Evolutionary conservation across 2,329 filamentous ascomycete genomes (phyloP).

Genomic region (Phialophora expanda): DNA sequence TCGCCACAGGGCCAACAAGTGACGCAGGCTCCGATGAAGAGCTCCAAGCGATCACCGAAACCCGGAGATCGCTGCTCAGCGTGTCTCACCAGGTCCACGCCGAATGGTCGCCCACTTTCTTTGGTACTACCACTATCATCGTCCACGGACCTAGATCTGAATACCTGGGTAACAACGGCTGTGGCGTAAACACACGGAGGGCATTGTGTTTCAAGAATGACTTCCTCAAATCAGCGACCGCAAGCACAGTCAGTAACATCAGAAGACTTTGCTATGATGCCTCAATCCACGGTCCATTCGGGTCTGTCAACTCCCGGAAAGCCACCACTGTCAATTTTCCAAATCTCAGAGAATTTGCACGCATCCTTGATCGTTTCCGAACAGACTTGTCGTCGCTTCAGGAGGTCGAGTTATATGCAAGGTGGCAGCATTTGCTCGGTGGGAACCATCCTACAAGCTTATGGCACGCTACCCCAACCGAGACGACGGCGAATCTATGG

Average conservation of each 20-base stretch:
- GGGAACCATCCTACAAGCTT: background rate
- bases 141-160: background rate
- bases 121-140: slow-evolving; percentile 3
- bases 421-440: background rate
- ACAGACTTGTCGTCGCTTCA: background rate
- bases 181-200: background rate
- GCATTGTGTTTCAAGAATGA: background rate
- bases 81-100: slow-evolving; percentile 1
- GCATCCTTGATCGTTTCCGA: background rate
- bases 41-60: background rate
- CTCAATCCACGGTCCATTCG: slow-evolving; percentile 1
- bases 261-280: slow-evolving; percentile 5
- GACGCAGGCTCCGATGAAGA: background rate
- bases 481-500: background rate
- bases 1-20: background rate
- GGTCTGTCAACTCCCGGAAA: background rate
- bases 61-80: background rate
- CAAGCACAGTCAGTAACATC: background rate
- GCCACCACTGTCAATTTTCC: background rate
- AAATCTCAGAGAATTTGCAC: background rate
- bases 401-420: slow-evolving; percentile 1
- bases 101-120: slow-evolving; percentile 6
- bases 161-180: background rate
- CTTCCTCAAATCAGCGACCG: background rate
- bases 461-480: background rate